A percentile compares a stretch with the other conserved stretches of the same genome.
Evolutionary conservation across 352 stramenopile species (phyloP).

Genomic region (Aphanomyces invadans): DNA sequence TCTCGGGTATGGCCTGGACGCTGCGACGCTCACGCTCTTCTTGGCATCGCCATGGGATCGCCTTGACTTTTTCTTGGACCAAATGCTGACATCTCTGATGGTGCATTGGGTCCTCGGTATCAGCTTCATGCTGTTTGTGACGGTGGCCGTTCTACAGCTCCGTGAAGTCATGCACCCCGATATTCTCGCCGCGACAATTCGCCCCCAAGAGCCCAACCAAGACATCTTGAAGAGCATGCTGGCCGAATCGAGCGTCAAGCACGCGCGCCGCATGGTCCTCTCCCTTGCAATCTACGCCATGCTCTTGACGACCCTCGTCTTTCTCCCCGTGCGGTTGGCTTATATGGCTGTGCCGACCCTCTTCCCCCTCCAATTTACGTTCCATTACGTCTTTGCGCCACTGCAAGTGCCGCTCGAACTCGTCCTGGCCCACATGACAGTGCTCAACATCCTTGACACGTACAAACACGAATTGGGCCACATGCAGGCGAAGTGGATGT

Average conservation of each 20-base stretch:
- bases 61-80: conserved; percentile 70
- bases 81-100: conserved; percentile 89
- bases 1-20: conserved; percentile 91
- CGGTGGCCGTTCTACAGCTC: conserved; percentile 91
- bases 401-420: conserved; percentile 96
- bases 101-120: conserved; percentile 97
- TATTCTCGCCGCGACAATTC: conserved; percentile 79
- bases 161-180: conserved; percentile 93
- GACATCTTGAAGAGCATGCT: conserved; percentile 93
- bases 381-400: conserved; percentile 90
- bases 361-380: conserved; percentile 73
- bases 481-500: conserved; percentile 58
- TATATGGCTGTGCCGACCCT: conserved; percentile 40
- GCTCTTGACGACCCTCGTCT: conserved; percentile 81
- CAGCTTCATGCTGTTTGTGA: conserved; percentile 97
- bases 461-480: conserved; percentile 80
- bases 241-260: conserved; percentile 88
- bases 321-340: conserved; percentile 71
- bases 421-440: conserved; percentile 91
- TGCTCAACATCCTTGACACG: conserved; percentile 91
- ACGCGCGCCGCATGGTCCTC: conserved; percentile 90
- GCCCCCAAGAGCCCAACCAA: conserved; percentile 94
- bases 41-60: conserved; percentile 63
- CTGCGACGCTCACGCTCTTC: conserved; percentile 88
- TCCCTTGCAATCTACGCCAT: conserved; percentile 88